Percentiles rank a stretch among this genome's conserved stretches.
These are phyloP conservation scores for Colletotrichum australisinense DNA, from an alignment of 2,329 filamentous ascomycete genomes.

Conservation along the genomic window DNA sequence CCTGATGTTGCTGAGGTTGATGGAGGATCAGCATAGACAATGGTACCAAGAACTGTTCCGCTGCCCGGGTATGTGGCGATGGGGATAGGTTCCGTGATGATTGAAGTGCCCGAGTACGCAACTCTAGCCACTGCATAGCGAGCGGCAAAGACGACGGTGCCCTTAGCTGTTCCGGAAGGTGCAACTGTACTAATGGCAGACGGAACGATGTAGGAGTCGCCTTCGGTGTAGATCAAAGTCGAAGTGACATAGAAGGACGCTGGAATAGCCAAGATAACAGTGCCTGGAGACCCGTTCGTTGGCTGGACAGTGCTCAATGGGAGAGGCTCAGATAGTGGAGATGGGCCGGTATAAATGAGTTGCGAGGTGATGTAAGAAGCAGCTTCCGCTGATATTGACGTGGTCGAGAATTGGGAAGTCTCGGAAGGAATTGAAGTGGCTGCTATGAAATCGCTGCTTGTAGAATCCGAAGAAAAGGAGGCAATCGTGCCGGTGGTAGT, in stretches of 20 bases:
- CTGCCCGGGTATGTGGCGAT: constrained; percentile 25
- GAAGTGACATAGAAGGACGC: constrained; percentile 10
- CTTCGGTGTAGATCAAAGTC: not conserved
- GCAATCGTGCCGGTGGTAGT: not conserved
- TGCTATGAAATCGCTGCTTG: not conserved
- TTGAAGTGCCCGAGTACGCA: not conserved
- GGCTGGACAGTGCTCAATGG: not conserved
- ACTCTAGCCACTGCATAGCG: constrained; percentile 5
- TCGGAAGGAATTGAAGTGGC: not conserved
- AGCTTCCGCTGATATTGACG: not conserved
- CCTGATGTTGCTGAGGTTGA: not conserved
- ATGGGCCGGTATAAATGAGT: not conserved
- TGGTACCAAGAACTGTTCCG: constrained; percentile 17
- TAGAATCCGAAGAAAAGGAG: not conserved
- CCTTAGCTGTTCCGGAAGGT: not conserved
- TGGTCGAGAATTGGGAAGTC: not conserved
- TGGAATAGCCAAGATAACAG: not conserved
- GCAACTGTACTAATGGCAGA: not conserved
- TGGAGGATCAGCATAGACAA: constrained; percentile 12
- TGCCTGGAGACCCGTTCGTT: not conserved
- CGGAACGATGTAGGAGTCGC: not conserved
- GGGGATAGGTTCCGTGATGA: constrained; percentile 5
- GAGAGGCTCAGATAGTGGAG: not conserved
- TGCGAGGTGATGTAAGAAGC: not conserved
- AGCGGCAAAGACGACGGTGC: constrained; percentile 3